Percentiles rank a stretch among this genome's conserved stretches.
phyloP scores from a whole-genome alignment of 768 basidiomycete species.

The Collybia sp. region DNA sequence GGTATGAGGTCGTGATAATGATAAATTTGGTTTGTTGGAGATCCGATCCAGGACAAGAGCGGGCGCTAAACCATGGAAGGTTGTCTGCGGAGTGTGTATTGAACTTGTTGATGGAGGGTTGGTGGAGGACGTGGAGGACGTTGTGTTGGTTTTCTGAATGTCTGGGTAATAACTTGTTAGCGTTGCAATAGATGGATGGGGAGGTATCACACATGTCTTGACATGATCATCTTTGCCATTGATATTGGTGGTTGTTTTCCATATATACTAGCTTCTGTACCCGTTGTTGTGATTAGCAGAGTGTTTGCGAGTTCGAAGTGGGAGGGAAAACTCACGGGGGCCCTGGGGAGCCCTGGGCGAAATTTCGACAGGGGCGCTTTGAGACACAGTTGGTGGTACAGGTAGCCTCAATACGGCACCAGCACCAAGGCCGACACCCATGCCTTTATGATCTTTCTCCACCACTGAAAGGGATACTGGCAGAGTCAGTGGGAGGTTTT shows the following conservation, averaged over 20 bases:
- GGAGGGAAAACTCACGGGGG: too few species aligned
- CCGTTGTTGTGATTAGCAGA: too few species aligned
- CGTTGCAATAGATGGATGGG: background rate
- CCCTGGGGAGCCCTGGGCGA: background rate
- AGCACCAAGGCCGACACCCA: conserved; percentile 14
- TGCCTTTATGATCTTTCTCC: conserved; percentile 10
- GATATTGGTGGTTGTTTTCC: conserved; percentile 37
- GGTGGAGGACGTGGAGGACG: conserved; percentile 12
- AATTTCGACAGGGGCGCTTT: background rate
- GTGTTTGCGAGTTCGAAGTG: too few species aligned
- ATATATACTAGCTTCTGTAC: conserved; percentile 17
- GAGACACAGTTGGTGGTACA: too few species aligned
- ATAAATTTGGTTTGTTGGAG: too few species aligned
- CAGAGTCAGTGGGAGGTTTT: conserved; percentile 18
- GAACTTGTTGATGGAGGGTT: background rate
- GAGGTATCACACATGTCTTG: conserved; percentile 36
- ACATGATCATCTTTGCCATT: conserved; percentile 52
- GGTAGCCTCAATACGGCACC: background rate
- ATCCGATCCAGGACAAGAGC: too few species aligned
- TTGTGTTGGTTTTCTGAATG: conserved; percentile 16
- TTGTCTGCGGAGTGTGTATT: too few species aligned
- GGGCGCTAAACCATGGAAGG: too few species aligned
- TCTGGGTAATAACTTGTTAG: conserved; percentile 6
- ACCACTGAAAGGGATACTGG: conserved; percentile 18
- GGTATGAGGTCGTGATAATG: too few species aligned